Base-by-base conservation (phyloP, 2,329 filamentous ascomycete genomes). In the Fusarium succisae region DNA sequence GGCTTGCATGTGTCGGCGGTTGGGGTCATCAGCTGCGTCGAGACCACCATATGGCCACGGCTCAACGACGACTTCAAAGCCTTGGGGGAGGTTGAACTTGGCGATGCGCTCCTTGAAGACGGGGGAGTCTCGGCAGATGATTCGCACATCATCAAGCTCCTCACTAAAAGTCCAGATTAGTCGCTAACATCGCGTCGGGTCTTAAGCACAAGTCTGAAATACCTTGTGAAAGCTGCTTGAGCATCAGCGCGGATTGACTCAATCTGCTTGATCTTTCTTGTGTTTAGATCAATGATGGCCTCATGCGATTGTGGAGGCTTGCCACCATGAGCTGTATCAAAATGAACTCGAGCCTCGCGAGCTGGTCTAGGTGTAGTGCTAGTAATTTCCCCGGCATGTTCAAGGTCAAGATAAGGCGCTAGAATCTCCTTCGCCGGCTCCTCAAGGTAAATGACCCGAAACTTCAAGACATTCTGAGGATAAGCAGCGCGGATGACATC, bases 41-140 rank as follows among this genome's bases (percentile, higher is more conserved):
- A 77, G 75, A 3, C 78, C 78, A 50, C 79, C 79, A 30, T 82
- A 75, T 59, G 82, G 64, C 83, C 81, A 83, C 5, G 81, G 82
- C 63, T 81, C 80, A 9, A 81, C 65, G 17, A 81, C 73, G 22
- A 79, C 59, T 51, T 81, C 78, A 24, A 81, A 81, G 1, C 77
- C 79, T 18, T 71, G 63, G 6, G 79, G 78, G 1, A 83, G 66
- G 50, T 75, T 63, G 12, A 83, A 62, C 11, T 77, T 54, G 24
- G 50, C 24, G 14, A 54, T 38, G 18, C 50, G 50, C 18, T 54
- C 32, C 5, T 54, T 54, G 13, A 54, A 54, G 3, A 54, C 2
- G 0, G 50, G 10, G 13, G 50, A 54, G 18, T 54, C 32, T 22
- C 18, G 32, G 7, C 50, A 54, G 18, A 54, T 54, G 2, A 54